A percentile compares a stretch with the other conserved stretches of the same genome.
Conservation (phyloP, 768 basidiomycete species). For the Lenzites betulinus region DNA sequence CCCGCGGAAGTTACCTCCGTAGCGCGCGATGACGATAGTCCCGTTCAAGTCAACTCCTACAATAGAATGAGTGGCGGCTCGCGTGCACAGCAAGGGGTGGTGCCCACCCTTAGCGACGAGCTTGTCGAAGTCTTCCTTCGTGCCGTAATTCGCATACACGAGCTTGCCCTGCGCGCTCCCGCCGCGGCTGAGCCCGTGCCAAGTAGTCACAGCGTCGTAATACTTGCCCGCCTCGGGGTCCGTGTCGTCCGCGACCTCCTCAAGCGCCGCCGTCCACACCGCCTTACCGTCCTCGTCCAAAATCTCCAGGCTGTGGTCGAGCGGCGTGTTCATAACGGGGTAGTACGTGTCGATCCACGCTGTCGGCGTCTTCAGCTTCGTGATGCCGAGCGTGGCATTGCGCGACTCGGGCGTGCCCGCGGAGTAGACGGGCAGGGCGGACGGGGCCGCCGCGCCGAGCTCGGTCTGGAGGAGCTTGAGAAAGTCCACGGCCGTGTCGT, state of each 20-base stretch:
- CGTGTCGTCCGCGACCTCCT: constrained; percentile 69
- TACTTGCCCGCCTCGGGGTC: constrained; percentile 76
- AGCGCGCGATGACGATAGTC: constrained; percentile 77
- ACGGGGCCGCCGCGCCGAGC: constrained; percentile 51
- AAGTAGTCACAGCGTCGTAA: constrained; percentile 69
- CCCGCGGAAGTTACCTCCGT: constrained; percentile 79
- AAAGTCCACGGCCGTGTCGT: constrained; percentile 63
- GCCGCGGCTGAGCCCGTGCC: constrained; percentile 80
- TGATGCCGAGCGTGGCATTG: constrained; percentile 59
- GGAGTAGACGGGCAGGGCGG: constrained; percentile 57
- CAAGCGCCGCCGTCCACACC: constrained; percentile 71
- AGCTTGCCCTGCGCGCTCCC: constrained; percentile 73
- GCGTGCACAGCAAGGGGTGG: background rate
- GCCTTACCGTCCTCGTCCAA: constrained; percentile 54
- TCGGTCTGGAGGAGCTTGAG: constrained; percentile 68
- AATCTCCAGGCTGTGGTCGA: constrained; percentile 68
- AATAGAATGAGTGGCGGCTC: background rate
- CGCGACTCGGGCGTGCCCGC: constrained; percentile 72
- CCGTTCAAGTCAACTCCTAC: constrained; percentile 73
- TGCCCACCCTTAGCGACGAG: constrained; percentile 47
- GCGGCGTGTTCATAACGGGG: constrained; percentile 81
- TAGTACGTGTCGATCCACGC: constrained; percentile 91
- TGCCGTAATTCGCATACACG: constrained; percentile 82
- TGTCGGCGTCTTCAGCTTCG: constrained; percentile 47
- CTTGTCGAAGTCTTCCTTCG: constrained; percentile 69